Conservation (phyloP, 495 filamentous ascomycete genomes). For the Aspergillus funiculosus region DNA sequence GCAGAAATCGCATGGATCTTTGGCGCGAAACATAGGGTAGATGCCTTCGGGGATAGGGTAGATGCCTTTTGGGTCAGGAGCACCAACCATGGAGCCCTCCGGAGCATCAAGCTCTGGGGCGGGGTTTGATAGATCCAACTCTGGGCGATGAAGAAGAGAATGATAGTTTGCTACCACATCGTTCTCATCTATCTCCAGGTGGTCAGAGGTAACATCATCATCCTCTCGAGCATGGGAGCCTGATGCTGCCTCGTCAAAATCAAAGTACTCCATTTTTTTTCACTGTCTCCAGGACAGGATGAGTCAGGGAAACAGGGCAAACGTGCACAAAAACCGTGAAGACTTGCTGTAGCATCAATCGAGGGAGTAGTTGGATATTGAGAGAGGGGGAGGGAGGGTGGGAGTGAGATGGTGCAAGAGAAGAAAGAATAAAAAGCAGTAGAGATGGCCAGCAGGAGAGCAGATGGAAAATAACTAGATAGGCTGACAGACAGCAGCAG, state of each 20-base stretch:
- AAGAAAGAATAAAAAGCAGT: constrained; percentile 2
- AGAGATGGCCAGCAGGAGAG: constrained; percentile 8
- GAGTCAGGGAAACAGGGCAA: neutral
- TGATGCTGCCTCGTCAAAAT: constrained; percentile 48
- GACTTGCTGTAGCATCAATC: constrained; percentile 4
- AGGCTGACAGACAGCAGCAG: constrained; percentile 19
- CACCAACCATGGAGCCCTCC: constrained; percentile 22
- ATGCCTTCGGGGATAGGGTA: no score
- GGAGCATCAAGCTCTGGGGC: constrained; percentile 26
- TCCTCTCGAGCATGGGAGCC: constrained; percentile 33
- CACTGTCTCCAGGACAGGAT: neutral
- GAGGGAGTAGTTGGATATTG: no score
- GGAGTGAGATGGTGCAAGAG: neutral
- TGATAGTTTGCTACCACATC: constrained; percentile 33
- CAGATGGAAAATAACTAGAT: constrained; percentile 12
- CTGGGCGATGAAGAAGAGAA: constrained; percentile 34
- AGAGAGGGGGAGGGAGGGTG: neutral
- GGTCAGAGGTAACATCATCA: constrained; percentile 40
- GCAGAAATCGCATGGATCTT: constrained; percentile 67
- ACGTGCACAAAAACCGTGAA: constrained; percentile 1
- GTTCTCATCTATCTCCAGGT: constrained; percentile 33
- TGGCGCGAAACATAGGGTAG: constrained; percentile 45
- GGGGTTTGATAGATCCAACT: constrained; percentile 33
- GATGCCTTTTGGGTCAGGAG: constrained; percentile 32
- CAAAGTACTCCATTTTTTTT: constrained; percentile 48